phyloP scores from a whole-genome alignment of 805 yeast genomes.

The Saccharomycopsis sp. region DNA sequence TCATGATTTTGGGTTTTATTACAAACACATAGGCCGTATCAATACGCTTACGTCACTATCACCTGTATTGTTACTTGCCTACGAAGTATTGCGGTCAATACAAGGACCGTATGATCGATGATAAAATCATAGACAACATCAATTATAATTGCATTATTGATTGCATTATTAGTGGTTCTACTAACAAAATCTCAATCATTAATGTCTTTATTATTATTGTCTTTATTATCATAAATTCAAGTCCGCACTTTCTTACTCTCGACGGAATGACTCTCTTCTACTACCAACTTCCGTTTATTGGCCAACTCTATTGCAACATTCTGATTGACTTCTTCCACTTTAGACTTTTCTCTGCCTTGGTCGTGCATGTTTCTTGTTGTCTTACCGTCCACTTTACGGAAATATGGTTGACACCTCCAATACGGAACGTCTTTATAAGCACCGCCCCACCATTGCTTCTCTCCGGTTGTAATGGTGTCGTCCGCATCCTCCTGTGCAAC shows the following conservation, averaged over 20 bases:
- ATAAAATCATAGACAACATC: no score
- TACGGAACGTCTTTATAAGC: slow-evolving; percentile 77
- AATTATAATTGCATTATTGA: no score
- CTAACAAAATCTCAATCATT: background rate
- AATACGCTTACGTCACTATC: no score
- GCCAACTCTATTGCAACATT: background rate
- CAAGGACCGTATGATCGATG: no score
- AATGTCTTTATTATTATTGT: background rate
- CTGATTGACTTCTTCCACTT: background rate
- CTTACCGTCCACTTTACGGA: slow-evolving; percentile 80
- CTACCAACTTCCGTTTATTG: background rate
- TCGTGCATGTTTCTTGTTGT: slow-evolving; percentile 35
- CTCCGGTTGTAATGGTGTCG: slow-evolving; percentile 54
- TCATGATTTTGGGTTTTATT: no score
- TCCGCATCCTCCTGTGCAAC: slow-evolving; percentile 44
- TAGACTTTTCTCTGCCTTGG: background rate
- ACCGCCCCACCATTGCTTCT: slow-evolving; percentile 69
- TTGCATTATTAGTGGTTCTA: background rate
- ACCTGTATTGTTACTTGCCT: no score
- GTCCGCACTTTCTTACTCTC: background rate
- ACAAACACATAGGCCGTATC: no score
- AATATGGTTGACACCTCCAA: slow-evolving; percentile 95
- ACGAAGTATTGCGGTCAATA: no score
- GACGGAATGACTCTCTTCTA: background rate
- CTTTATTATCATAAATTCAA: background rate